These are phyloP conservation scores for Tephrocybe sp. DNA, from an alignment of 768 basidiomycete genomes.

Conservation along the genomic window DNA sequence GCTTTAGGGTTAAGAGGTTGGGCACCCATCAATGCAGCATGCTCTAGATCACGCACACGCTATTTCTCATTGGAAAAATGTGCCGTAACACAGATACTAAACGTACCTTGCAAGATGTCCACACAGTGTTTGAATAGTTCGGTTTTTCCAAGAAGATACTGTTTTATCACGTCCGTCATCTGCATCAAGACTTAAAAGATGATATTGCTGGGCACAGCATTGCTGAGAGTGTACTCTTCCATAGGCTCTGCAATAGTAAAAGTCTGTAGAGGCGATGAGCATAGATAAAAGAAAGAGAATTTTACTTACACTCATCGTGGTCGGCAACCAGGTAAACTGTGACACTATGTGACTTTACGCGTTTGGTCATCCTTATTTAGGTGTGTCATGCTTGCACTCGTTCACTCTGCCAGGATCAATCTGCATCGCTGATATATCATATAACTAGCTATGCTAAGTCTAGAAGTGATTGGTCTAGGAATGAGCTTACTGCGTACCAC, in stretches of 20 bases:
- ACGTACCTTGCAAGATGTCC: slow-evolving; percentile 85
- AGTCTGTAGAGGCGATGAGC: slow-evolving; percentile 23
- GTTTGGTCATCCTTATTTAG: too few relatives aligned
- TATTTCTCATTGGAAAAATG: slow-evolving; percentile 27
- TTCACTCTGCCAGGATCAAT: too few relatives aligned
- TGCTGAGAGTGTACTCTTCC: slow-evolving; percentile 85
- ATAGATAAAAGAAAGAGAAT: background rate
- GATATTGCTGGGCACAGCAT: slow-evolving; percentile 89
- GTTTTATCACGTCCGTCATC: slow-evolving; percentile 93
- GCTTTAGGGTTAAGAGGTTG: too few relatives aligned
- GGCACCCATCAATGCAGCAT: slow-evolving; percentile 84
- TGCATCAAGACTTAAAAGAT: slow-evolving; percentile 63
- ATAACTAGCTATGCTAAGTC: too few relatives aligned
- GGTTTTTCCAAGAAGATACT: slow-evolving; percentile 97
- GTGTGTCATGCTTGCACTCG: too few relatives aligned
- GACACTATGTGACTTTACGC: slow-evolving; percentile 20
- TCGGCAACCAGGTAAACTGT: slow-evolving; percentile 11
- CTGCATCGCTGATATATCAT: too few relatives aligned
- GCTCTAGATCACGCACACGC: slow-evolving; percentile 90
- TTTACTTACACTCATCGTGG: slow-evolving; percentile 23
- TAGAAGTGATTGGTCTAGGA: too few relatives aligned
- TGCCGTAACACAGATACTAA: background rate
- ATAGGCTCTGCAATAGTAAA: slow-evolving; percentile 39
- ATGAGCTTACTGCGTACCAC: too few relatives aligned
- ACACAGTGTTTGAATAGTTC: slow-evolving; percentile 98